Evolutionary conservation across 2,329 filamentous ascomycete species (phyloP).

Genomic region (Hypoxylon sp.): DNA sequence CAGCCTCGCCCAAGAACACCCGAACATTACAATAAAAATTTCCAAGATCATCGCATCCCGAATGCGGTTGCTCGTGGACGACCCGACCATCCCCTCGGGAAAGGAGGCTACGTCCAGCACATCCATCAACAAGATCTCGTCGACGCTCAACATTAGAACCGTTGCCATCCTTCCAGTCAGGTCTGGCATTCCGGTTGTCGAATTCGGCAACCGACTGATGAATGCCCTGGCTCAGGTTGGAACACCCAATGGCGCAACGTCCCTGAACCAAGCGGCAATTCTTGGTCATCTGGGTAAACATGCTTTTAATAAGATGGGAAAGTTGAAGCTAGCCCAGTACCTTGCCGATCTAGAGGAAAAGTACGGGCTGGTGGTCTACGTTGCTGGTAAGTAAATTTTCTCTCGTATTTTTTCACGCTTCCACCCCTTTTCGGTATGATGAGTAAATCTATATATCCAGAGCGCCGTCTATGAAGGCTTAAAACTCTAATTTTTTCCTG

Average conservation of each 20-base stretch:
- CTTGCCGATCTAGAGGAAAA: slow-evolving; percentile 97
- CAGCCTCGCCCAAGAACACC: slow-evolving; percentile 94
- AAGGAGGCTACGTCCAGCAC: slow-evolving; percentile 68
- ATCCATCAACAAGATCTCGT: slow-evolving; percentile 74
- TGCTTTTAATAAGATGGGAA: slow-evolving; percentile 97
- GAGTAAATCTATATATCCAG: slow-evolving; percentile 57
- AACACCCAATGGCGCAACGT: slow-evolving; percentile 86
- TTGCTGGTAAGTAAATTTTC: slow-evolving; percentile 69
- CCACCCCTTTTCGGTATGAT: slow-evolving; percentile 53
- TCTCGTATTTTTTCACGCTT: not conserved
- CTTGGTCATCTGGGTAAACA: slow-evolving; percentile 94
- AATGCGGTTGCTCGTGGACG: slow-evolving; percentile 88
- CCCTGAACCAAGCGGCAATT: slow-evolving; percentile 91
- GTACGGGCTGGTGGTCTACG: slow-evolving; percentile 92
- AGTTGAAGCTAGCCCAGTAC: slow-evolving; percentile 93
- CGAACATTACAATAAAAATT: slow-evolving; percentile 98
- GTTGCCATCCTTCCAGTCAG: slow-evolving; percentile 93
- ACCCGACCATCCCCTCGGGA: slow-evolving; percentile 72
- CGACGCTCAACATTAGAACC: slow-evolving; percentile 89
- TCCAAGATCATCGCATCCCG: slow-evolving; percentile 97
- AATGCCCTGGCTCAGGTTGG: slow-evolving; percentile 90
- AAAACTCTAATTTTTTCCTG: slow-evolving; percentile 76
- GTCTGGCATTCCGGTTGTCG: slow-evolving; percentile 88
- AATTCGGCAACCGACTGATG: slow-evolving; percentile 90
- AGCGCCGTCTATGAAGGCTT: slow-evolving; percentile 63